Conservation (phyloP, 2,329 filamentous ascomycete species). For the Clonostachys chloroleuca region DNA sequence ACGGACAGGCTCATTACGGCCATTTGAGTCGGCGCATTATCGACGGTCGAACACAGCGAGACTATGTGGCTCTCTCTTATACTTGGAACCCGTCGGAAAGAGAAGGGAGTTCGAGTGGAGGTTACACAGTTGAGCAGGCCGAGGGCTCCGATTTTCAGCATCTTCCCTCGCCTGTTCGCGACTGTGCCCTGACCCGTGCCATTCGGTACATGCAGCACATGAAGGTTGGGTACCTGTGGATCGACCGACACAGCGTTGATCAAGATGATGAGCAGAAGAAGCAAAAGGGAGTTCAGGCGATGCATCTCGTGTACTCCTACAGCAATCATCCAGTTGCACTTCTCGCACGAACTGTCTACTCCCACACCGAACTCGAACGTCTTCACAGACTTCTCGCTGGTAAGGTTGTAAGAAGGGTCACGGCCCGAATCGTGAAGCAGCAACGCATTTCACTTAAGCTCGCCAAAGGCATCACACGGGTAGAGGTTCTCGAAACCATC, state of each 20-base stretch:
- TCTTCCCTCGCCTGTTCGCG: constrained; percentile 2
- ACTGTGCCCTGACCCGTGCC: constrained; percentile 11
- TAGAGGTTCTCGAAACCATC: no score
- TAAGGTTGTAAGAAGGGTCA: not conserved
- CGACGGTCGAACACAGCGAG: no score
- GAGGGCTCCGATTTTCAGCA: no score
- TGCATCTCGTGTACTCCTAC: constrained; percentile 23
- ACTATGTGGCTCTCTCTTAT: constrained; percentile 14
- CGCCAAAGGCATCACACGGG: not conserved
- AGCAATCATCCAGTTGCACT: constrained; percentile 21
- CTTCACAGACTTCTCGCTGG: not conserved
- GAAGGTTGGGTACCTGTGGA: constrained; percentile 15
- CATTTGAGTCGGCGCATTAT: no score
- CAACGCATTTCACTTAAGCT: not conserved
- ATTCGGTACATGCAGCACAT: constrained; percentile 13
- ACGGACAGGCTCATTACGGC: no score
- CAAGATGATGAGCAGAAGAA: constrained; percentile 14
- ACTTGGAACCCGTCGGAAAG: constrained; percentile 11
- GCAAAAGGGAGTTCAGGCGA: constrained; percentile 15
- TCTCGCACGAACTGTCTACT: constrained; percentile 10
- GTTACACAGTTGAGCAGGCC: no score
- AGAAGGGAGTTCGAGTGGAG: not conserved
- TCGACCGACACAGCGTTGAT: constrained; percentile 17
- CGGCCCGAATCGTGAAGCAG: no score
- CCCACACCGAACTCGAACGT: not conserved